Evolutionary conservation across 208 protist species (phyloP).

Genomic region (Leishmania arabica): DNA sequence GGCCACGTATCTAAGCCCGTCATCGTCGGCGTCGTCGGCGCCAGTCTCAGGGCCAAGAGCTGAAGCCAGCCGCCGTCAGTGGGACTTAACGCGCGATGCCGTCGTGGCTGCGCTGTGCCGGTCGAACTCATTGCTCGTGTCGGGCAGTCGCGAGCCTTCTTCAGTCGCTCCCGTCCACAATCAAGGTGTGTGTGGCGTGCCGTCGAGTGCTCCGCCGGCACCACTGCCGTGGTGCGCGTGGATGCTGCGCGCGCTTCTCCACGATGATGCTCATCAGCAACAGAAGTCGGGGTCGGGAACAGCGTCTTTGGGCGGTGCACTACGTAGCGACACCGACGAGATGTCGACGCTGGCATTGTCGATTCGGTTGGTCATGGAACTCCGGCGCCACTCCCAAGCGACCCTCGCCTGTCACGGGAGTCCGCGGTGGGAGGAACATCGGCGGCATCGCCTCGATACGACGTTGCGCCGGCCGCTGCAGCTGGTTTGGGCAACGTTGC

Average conservation of each 20-base stretch:
- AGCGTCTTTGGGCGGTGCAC: not conserved
- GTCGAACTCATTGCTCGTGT: not conserved
- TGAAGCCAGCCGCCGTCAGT: not conserved
- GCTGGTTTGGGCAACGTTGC: conserved; percentile 15
- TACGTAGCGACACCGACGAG: not conserved
- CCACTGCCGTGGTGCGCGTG: conserved; percentile 26
- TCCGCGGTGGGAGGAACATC: not conserved
- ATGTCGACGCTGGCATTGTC: conserved; percentile 5
- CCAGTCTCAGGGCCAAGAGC: not conserved
- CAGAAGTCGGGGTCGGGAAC: not conserved
- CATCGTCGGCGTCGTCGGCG: not conserved
- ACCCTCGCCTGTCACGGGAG: not conserved
- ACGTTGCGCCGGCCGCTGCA: conserved; percentile 5
- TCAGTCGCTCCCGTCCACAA: not conserved
- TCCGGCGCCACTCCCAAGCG: conserved; percentile 3
- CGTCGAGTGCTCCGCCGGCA: not conserved
- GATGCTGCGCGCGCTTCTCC: conserved; percentile 24
- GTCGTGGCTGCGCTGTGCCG: conserved; percentile 5
- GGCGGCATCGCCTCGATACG: not conserved
- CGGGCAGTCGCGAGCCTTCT: not conserved
- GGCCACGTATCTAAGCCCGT: not conserved
- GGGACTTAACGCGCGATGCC: not conserved
- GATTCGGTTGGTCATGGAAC: conserved; percentile 8
- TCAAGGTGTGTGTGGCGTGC: not conserved
- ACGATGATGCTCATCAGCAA: not conserved